These are phyloP conservation scores for Ceratocystis eucalypticola DNA, from an alignment of 2,329 filamentous ascomycete genomes.

Conservation along the genomic window DNA sequence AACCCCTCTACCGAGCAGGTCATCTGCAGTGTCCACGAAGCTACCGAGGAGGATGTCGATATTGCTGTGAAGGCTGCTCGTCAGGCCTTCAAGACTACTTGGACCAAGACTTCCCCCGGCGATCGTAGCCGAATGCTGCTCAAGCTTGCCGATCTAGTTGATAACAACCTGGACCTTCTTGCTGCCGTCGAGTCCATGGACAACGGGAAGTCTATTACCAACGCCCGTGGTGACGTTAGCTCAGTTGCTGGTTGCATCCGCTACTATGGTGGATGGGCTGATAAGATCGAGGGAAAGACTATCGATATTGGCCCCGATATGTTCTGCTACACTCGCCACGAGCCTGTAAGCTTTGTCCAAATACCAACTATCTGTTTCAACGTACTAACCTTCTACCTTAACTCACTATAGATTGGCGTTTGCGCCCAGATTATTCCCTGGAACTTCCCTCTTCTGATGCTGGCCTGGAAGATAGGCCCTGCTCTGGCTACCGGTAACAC, in stretches of 20 bases:
- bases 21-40: slow-evolving; percentile 30
- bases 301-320: slow-evolving; percentile 31
- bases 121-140: slow-evolving; percentile 32
- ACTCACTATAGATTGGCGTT: slow-evolving; percentile 28
- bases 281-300: slow-evolving; percentile 32
- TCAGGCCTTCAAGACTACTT: slow-evolving; percentile 33
- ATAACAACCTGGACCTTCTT: slow-evolving; percentile 30
- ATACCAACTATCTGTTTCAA: neutral
- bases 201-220: slow-evolving; percentile 32
- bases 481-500: slow-evolving; percentile 37
- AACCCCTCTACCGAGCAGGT: slow-evolving; percentile 23
- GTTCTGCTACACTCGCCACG: slow-evolving; percentile 33
- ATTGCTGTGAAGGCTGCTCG: slow-evolving; percentile 36
- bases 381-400: slow-evolving; percentile 21
- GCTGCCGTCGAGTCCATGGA: slow-evolving; percentile 33
- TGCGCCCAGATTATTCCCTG: slow-evolving; percentile 45
- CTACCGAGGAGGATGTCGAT: slow-evolving; percentile 35
- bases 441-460: slow-evolving; percentile 38
- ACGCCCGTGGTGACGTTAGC: slow-evolving; percentile 28
- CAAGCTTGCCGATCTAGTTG: slow-evolving; percentile 34
- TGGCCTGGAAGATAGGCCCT: slow-evolving; percentile 35
- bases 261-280: slow-evolving; percentile 32
- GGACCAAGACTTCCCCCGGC: slow-evolving; percentile 30
- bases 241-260: slow-evolving; percentile 29
- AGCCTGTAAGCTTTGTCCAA: slow-evolving; percentile 27